Evolutionary conservation across 768 basidiomycete species (phyloP).

Genomic region (Exidia glandulosa): DNA sequence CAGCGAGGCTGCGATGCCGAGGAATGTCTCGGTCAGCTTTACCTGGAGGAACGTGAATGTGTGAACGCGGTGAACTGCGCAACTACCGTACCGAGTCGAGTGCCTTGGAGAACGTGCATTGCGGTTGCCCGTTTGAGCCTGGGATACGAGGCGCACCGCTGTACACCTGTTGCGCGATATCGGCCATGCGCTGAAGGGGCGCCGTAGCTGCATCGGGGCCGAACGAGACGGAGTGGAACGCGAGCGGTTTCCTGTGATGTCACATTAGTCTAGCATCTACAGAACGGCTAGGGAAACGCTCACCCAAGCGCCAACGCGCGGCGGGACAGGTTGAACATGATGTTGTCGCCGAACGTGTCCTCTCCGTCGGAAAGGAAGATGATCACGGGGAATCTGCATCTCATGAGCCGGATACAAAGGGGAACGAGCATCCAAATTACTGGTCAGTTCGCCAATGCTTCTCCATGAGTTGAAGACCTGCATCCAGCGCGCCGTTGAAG

Average conservation of each 20-base stretch:
- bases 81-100: conserved; percentile 37
- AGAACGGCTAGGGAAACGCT: neutral
- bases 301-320: conserved; percentile 36
- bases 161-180: conserved; percentile 39
- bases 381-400: conserved; percentile 34
- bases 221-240: conserved; percentile 51
- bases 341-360: conserved; percentile 25
- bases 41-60: conserved; percentile 30
- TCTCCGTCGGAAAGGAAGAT: conserved; percentile 51
- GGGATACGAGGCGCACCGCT: conserved; percentile 29
- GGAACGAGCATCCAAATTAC: conserved; percentile 15
- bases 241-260: conserved; percentile 36
- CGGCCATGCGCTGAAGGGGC: conserved; percentile 36
- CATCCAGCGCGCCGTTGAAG: conserved; percentile 29
- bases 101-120: conserved; percentile 40
- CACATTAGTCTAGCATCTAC: neutral
- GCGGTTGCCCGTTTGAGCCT: conserved; percentile 17
- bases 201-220: conserved; percentile 21
- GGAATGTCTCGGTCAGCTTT: conserved; percentile 44
- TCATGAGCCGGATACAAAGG: conserved; percentile 1
- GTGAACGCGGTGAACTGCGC: conserved; percentile 15
- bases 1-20: conserved; percentile 46
- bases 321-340: conserved; percentile 31
- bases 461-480: conserved; percentile 29
- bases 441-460: conserved; percentile 40